These are phyloP conservation scores for Adansonia gregorii DNA, from an alignment of 441 rosid genomes.

Conservation along the genomic window DNA sequence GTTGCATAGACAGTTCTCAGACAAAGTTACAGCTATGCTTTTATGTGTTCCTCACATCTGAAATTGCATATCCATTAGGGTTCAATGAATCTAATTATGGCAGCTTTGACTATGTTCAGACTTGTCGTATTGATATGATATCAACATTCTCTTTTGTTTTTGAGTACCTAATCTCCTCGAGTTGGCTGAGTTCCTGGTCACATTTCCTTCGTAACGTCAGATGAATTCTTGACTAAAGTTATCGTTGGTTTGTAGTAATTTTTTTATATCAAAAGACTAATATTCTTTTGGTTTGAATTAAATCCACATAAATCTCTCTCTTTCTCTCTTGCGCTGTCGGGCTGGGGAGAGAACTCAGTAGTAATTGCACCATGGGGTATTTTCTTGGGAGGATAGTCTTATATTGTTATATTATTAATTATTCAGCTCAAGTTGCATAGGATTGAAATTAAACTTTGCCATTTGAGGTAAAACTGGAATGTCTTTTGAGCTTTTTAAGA, in stretches of 20 bases:
- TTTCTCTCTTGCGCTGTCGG: not conserved
- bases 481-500: not conserved
- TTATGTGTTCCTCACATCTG: not conserved
- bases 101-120: not conserved
- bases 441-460: not conserved
- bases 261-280: not conserved
- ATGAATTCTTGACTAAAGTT: not conserved
- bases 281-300: slow-evolving; percentile 3
- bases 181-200: not conserved
- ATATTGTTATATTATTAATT: not conserved
- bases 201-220: not conserved
- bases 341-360: not conserved
- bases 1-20: not conserved
- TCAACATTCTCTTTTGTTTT: not conserved
- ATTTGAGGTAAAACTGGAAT: not conserved
- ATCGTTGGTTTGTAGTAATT: not conserved
- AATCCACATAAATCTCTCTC: not conserved
- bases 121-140: not conserved
- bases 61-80: not conserved
- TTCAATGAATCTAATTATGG: not conserved
- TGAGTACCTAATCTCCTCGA: slow-evolving; percentile 8
- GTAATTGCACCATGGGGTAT: not conserved
- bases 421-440: not conserved
- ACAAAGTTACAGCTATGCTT: not conserved
- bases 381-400: slow-evolving; percentile 1